Base-by-base conservation (phyloP, 441 rosid genomes). In the California macrophylla region DNA sequence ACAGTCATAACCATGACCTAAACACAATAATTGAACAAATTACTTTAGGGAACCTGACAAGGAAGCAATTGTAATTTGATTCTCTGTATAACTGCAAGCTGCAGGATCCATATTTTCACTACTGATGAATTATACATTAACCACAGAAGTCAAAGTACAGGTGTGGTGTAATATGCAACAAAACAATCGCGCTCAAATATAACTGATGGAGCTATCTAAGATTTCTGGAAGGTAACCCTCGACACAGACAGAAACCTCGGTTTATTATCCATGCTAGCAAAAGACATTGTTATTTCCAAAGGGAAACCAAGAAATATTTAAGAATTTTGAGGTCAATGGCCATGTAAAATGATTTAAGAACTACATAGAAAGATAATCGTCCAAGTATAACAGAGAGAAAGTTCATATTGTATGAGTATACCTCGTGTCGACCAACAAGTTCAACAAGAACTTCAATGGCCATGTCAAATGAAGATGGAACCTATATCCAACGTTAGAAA, bases 391-490 rank as follows among this genome's bases (percentile, higher is more conserved):
- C 3, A 23, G 28, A 13, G 25, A 23, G 62, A 3, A 56, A 20
- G 62, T 21, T 23, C 62, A 61, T 18, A 34, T 21, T 12, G 52
- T 28, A 78, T 8, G 30, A 70, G 52, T 82, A 69, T 79, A 93
- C 97, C 97, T 88, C 95, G 83, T 91, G 89, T 69, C 79, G 84
- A 82, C 89, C 87, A 64, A 88, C 94, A 72, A 93, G 96, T 82
- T 91, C 98, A 81, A 85, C 85, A 67, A 93, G 91, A 79, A 93
- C 96, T 85, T 93, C 98, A 82, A 88, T 81, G 38, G 97, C 91
- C 70, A 87, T 79, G 69, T 93, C 98, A 89, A 93, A 85, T 70
- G 84, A 87, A 38, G 91, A 87, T 68, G 86, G 66, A 74, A 92
- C 87, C 98, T 93, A 69, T 23, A 68, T 73, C 77, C 72, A 76